Base-by-base conservation (phyloP, 306 rosid species). In the Lablab purpureus region DNA sequence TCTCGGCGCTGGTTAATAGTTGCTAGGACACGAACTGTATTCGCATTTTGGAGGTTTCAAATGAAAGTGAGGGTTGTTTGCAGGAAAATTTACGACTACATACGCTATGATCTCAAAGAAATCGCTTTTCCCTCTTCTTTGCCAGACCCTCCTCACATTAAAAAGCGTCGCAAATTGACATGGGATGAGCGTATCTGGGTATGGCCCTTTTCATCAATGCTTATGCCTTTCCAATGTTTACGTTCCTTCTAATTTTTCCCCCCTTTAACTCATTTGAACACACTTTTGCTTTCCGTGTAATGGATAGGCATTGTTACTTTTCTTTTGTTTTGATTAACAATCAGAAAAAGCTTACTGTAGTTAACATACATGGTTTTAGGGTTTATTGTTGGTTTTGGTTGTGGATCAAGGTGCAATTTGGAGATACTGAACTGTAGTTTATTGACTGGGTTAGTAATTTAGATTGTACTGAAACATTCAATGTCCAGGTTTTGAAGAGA, bases 81-180 rank as follows among this genome's bases (percentile, higher is more conserved):
- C 65, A 73, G 92, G 83, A 91, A 94, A 80, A 17, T 92, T 51
- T 87, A 83, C 17, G 84, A 91, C 65, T 94, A 92, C 75, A 8
- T 92, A 12, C 90, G 97, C 27, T 82, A 87, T 86, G 97, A 92
- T 86, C 90, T 94, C 64, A 92, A 94, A 76, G 97, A 92, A 84
- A 92, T 94, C 62, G 93, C 93, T 46, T 91, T 92, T 45, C 97
- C 99, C 2, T 92, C 97, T 4, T 92, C 99, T 8, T 84, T 94
- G 87, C 93, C 99, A 0, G 93, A 94, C 73, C 99, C 99, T 85
- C 99, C 97, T 46, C 51, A 84, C 60, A 19, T 86, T 8, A 89
- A 87, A 80, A 92, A 89, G 83, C 95, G 93, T 30, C 89, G 82
- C 13, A 89, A 86, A 80, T 87, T 92, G 85, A 89, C 90, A n/a